Evolutionary conservation across 441 rosid genomes (phyloP), one percentile per base, ranked within the genome.

Genomic region (Dalechampia spathulata): DNA sequence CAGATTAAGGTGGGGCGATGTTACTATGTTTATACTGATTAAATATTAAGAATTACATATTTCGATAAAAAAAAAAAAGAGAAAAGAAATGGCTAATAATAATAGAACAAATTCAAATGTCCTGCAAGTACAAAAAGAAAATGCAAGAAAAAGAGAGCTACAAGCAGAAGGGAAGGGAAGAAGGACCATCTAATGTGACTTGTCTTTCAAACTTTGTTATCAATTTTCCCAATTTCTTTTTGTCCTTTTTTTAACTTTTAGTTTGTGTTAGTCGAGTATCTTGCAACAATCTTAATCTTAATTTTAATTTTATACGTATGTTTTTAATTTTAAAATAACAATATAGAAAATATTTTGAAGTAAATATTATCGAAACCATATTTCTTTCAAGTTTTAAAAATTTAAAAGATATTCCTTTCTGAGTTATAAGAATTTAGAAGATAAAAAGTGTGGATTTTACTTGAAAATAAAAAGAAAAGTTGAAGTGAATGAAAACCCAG

Each of bases 81-180:
- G n/a, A n/a, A n/a, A n/a, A n/a, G n/a, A n/a, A n/a, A n/a, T n/a
- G n/a, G n/a, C n/a, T 17, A 22, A 36, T 30, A 23, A 36, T 28
- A n/a, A 58, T 11, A 30, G 48, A 62, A 62, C 50, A 54, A 54
- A 54, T 38, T 47, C 64, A 49, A 50, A n/a, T 32, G 28, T 26
- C 36, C 40, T 45, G 61, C 14, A 61, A 49, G 47, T 36, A 61
- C 66, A 67, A 49, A 60, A 49, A 55, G 62, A 52, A 38, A 48
- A 59, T 49, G n/a, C 22, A 10, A 15, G 20, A 6, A 10, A 34
- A 13, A 55, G n/a, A n/a, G n/a, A n/a, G 16, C n/a, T 30, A 30
- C 34, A 30, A 30, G 34, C n/a, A n/a, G n/a, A 1, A 22, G 26
- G 26, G 4, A 37, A 17, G 30, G 17, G 15, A 26, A 14, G 13